phyloP scores from a whole-genome alignment of 306 rosid species.

The Chamaecrista fasciculata region DNA sequence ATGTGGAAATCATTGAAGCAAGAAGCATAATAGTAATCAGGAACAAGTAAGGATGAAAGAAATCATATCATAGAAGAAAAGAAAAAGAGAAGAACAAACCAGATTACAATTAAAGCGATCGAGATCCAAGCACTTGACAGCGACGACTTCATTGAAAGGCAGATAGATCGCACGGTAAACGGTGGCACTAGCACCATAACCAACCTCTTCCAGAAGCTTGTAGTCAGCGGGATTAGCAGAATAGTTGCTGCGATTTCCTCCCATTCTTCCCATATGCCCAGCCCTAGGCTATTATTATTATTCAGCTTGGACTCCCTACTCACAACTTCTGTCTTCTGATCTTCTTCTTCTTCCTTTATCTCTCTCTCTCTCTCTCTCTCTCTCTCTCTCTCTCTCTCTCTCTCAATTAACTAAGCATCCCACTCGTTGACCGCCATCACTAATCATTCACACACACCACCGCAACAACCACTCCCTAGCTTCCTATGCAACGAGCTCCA shows the following conservation, averaged over 20 bases:
- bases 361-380: neutral
- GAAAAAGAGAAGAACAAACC: slow-evolving; percentile 35
- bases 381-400: neutral
- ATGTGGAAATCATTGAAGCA: neutral
- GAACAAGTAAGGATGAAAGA: neutral
- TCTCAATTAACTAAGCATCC: neutral
- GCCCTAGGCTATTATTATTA: slow-evolving; percentile 11
- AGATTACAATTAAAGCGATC: slow-evolving; percentile 92
- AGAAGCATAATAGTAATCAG: neutral
- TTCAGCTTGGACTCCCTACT: no score
- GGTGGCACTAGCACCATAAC: slow-evolving; percentile 96
- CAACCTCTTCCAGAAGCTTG: slow-evolving; percentile 92
- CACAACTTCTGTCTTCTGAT: neutral
- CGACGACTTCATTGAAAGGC: slow-evolving; percentile 81
- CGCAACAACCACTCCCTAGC: slow-evolving; percentile 11
- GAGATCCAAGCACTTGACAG: slow-evolving; percentile 94
- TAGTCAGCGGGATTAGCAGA: slow-evolving; percentile 65
- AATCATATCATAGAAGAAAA: neutral
- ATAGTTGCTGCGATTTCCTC: slow-evolving; percentile 47
- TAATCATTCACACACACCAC: neutral
- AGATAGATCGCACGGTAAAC: slow-evolving; percentile 81
- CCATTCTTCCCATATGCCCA: slow-evolving; percentile 50
- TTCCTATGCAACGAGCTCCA: slow-evolving; percentile 7
- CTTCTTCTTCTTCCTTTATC: neutral
- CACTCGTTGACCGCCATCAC: slow-evolving; percentile 1